A percentile compares a stretch with the other conserved stretches of the same genome.
Evolutionary conservation across 1,139 yeast species (phyloP).

Genomic region (Wickerhamiella infanticola): DNA sequence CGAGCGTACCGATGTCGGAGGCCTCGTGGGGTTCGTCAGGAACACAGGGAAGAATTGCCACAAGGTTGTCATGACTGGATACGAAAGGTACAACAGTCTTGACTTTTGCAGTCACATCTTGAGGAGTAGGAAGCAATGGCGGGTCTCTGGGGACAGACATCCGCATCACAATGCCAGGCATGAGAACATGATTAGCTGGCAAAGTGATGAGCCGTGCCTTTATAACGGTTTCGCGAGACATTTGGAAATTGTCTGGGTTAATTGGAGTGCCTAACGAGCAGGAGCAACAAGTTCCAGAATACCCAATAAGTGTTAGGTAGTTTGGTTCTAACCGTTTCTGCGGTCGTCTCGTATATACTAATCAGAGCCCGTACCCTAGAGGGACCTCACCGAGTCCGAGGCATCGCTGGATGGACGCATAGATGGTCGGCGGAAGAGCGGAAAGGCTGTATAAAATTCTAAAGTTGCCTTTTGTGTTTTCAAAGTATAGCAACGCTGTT

Average conservation of each 20-base stretch:
- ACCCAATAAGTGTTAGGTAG: too few relatives aligned
- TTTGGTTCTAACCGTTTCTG: too few relatives aligned
- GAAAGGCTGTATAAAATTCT: too few relatives aligned
- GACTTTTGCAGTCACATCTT: neutral
- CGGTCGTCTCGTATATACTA: too few relatives aligned
- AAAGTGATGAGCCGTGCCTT: constrained; percentile 1
- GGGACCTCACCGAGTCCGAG: too few relatives aligned
- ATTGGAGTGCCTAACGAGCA: too few relatives aligned
- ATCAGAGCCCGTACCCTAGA: too few relatives aligned
- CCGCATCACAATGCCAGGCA: constrained; percentile 9
- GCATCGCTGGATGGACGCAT: too few relatives aligned
- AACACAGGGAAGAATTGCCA: constrained; percentile 5
- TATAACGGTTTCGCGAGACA: neutral
- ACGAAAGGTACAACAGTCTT: neutral
- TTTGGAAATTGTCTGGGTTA: neutral
- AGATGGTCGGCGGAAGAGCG: too few relatives aligned
- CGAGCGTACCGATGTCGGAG: constrained; percentile 4
- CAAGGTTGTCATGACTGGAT: neutral
- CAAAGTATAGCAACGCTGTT: too few relatives aligned
- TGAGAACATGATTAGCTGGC: constrained; percentile 6
- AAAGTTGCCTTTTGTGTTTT: too few relatives aligned
- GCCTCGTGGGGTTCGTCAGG: neutral
- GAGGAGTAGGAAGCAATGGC: constrained; percentile 1
- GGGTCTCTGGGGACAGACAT: constrained; percentile 3
- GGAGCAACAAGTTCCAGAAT: too few relatives aligned